Conservation (phyloP, 257 asterid genomes). For the Penstemon newberryi region DNA sequence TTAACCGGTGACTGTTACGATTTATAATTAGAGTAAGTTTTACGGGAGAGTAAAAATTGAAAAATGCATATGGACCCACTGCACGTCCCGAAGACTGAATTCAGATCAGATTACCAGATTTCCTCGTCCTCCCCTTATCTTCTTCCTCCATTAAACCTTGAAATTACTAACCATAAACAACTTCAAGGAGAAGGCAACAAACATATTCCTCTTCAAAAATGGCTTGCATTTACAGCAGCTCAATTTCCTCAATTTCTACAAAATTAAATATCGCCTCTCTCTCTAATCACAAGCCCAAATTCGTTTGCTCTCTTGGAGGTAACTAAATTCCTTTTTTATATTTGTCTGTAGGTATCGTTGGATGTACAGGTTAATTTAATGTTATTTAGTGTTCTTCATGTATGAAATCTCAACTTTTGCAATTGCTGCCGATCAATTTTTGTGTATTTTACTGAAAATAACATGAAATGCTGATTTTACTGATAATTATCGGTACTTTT, state of each 20-base stretch:
- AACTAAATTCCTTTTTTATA: not conserved
- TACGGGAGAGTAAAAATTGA: too few relatives aligned
- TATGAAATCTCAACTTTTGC: not conserved
- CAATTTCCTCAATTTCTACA: slow-evolving; percentile 47
- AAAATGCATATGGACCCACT: not conserved
- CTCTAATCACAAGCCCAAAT: slow-evolving; percentile 44
- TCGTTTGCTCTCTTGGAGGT: slow-evolving; percentile 62
- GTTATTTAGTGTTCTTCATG: not conserved
- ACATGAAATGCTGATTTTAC: not conserved
- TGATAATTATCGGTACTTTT: not conserved
- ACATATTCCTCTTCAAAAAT: slow-evolving; percentile 10
- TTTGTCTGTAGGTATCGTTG: not conserved
- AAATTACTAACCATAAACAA: not conserved
- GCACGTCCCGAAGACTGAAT: slow-evolving; percentile 20
- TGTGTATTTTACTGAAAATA: not conserved
- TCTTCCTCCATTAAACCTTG: slow-evolving; percentile 10
- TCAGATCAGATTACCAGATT: slow-evolving; percentile 47
- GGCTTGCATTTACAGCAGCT: slow-evolving; percentile 48
- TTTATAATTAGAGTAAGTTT: too few relatives aligned
- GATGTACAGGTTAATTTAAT: not conserved
- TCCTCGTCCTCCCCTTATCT: slow-evolving; percentile 34
- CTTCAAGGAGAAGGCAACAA: not conserved
- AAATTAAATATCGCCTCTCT: slow-evolving; percentile 37
- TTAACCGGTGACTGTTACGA: too few relatives aligned
- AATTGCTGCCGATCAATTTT: too few relatives aligned